Base-by-base conservation (phyloP, 2,329 filamentous ascomycete species). In the Blastomyces silverae region DNA sequence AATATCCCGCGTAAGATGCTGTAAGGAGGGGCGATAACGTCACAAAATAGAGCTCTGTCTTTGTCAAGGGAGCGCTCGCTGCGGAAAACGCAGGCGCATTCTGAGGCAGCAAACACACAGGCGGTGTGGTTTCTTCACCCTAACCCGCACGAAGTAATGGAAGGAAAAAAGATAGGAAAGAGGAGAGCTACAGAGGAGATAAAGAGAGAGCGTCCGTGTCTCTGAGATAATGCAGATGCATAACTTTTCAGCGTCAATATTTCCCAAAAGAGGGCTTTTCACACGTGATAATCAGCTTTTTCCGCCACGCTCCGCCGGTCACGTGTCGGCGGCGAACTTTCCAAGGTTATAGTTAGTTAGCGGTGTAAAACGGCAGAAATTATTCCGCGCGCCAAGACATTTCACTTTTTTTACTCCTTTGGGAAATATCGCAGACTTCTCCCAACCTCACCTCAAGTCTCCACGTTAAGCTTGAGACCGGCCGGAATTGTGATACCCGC, bases 321-420 rank as follows among this genome's bases (percentile, higher is more conserved):
- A 61, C 59, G 48, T 61, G 59, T 25, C 39, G 34, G 39, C 10
- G 15, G 25, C 0, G 7, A 2, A 20, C 25, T 50, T 61, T 7
- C n/a, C n/a, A n/a, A n/a, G n/a, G n/a, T n/a, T n/a, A n/a, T n/a
- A n/a, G n/a, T n/a, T n/a, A n/a, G n/a, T 2, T 34, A 37, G 63
- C 63, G 63, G 55, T 44, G 34, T 50, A 20, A 8, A 34, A 2
- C n/a, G 56, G 63, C 63, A 61, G 44, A 64, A 64, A 64, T 61
- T 50, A 48, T 52, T 2, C 11, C 15, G 6, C 42, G 20, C 44
- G 25, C 39, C 59, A 50, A 61, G 59, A 50, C 28, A 44, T 37
- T 37, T 20, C 2, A 46, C 25, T 60, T 61, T 37, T 61, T 61
- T 37, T 34, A 34, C 42, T 28, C 20, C 13, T 48, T 42, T 48